A percentile compares a stretch with the other conserved stretches of the same genome.
phyloP scores from a whole-genome alignment of 768 basidiomycete genomes.

The Rhodotorula diobovata region DNA sequence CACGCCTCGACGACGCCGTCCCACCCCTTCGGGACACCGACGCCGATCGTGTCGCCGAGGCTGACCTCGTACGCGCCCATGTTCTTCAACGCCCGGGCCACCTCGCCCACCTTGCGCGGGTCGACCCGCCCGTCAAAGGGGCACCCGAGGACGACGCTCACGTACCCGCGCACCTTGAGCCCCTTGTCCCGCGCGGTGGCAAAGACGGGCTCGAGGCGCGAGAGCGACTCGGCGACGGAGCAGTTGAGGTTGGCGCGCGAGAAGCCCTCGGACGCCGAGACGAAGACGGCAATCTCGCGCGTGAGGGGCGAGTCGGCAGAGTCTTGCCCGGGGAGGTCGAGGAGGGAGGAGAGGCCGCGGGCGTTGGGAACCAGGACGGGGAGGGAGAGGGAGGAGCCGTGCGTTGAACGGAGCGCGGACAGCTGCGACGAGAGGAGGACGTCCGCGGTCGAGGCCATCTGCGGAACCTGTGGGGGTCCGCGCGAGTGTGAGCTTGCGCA shows the following conservation, averaged over 20 bases:
- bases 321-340: slow-evolving; percentile 16
- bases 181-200: slow-evolving; percentile 59
- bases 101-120: slow-evolving; percentile 60
- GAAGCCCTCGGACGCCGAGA: slow-evolving; percentile 82
- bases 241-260: slow-evolving; percentile 78
- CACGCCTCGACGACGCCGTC: slow-evolving; percentile 67
- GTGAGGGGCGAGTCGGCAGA: slow-evolving; percentile 51
- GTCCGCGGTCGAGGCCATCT: slow-evolving; percentile 34
- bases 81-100: slow-evolving; percentile 65
- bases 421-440: slow-evolving; percentile 19
- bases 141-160: slow-evolving; percentile 51
- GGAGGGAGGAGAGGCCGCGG: slow-evolving; percentile 27
- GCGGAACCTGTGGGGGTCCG: slow-evolving; percentile 22
- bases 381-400: slow-evolving; percentile 29
- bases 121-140: slow-evolving; percentile 80
- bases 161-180: slow-evolving; percentile 55
- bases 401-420: not conserved
- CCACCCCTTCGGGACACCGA: slow-evolving; percentile 69
- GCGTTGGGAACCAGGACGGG: slow-evolving; percentile 37
- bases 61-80: slow-evolving; percentile 87
- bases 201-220: slow-evolving; percentile 61
- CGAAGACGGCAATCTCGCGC: slow-evolving; percentile 83
- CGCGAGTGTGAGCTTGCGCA: not conserved
- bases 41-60: slow-evolving; percentile 86
- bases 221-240: slow-evolving; percentile 65